Percentiles rank a stretch among this genome's conserved stretches.
phyloP scores from a whole-genome alignment of 257 asterid species.

The Ophiorrhiza pumila region DNA sequence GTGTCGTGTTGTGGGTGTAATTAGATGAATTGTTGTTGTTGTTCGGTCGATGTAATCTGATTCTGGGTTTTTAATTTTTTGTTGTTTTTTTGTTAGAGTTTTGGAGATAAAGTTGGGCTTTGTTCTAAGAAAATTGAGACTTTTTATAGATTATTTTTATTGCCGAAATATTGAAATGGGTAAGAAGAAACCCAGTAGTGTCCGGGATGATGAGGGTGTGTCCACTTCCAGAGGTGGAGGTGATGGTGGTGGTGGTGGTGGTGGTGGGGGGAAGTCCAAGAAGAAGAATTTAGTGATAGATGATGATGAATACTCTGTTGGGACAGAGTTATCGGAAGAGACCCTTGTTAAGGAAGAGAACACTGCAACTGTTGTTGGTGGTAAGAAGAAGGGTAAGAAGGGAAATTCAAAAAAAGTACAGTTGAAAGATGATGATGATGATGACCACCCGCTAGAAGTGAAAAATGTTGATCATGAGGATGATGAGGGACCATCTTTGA shows the following conservation, averaged over 20 bases:
- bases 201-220: slow-evolving; percentile 50
- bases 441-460: slow-evolving; percentile 25
- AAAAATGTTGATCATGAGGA: slow-evolving; percentile 44
- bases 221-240: slow-evolving; percentile 24
- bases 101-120: background rate
- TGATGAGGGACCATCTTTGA: slow-evolving; percentile 46
- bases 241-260: too few species aligned
- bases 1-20: background rate
- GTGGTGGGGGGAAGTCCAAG: slow-evolving; percentile 64
- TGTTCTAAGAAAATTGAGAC: background rate
- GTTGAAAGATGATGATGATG: slow-evolving; percentile 38
- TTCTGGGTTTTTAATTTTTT: background rate
- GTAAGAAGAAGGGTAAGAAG: slow-evolving; percentile 61
- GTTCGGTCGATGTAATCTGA: background rate
- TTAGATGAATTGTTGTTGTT: background rate
- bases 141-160: slow-evolving; percentile 9
- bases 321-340: slow-evolving; percentile 64
- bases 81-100: background rate
- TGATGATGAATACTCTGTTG: slow-evolving; percentile 73
- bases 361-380: slow-evolving; percentile 34
- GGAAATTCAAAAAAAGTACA: slow-evolving; percentile 41
- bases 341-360: slow-evolving; percentile 50
- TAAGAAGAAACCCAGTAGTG: slow-evolving; percentile 59
- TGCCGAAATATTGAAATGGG: slow-evolving; percentile 60
- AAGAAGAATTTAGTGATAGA: slow-evolving; percentile 56